Conservation (phyloP, 1,284 basidiomycete species). For the Leccinum solheimii region DNA sequence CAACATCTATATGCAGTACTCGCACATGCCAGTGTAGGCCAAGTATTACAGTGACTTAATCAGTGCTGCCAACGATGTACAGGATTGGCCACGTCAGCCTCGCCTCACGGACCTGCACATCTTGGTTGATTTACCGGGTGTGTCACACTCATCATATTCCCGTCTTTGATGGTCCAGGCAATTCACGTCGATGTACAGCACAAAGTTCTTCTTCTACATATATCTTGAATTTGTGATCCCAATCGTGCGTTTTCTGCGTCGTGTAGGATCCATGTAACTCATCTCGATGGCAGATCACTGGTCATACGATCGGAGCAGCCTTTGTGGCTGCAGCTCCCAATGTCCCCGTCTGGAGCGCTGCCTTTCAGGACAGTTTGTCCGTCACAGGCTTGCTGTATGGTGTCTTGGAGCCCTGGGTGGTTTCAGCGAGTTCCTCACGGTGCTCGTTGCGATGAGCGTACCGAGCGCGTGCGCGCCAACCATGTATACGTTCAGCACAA, state of each 20-base stretch:
- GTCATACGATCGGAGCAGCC: constrained; percentile 65
- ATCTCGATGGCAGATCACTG: constrained; percentile 43
- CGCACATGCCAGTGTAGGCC: too few relatives aligned
- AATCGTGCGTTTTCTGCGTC: constrained; percentile 42
- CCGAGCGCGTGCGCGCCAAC: constrained; percentile 64
- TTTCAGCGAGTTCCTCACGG: constrained; percentile 57
- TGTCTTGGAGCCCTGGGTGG: constrained; percentile 51
- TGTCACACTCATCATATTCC: neutral
- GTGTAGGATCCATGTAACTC: neutral
- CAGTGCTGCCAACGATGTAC: too few relatives aligned
- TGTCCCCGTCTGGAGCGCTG: constrained; percentile 59
- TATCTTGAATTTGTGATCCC: constrained; percentile 66
- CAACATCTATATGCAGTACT: too few relatives aligned
- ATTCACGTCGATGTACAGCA: constrained; percentile 31
- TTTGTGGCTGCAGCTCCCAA: constrained; percentile 58
- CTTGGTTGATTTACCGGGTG: too few relatives aligned
- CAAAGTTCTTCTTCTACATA: constrained; percentile 58
- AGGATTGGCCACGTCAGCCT: too few relatives aligned
- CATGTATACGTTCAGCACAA: constrained; percentile 77
- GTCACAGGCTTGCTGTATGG: constrained; percentile 59
- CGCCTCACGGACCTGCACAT: too few relatives aligned
- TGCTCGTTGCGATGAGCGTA: constrained; percentile 48
- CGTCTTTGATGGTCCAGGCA: neutral
- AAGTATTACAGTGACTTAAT: too few relatives aligned
- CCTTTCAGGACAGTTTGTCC: constrained; percentile 53